A percentile compares a stretch with the other conserved stretches of the same genome.
Evolutionary conservation across 192 early-diverging fungal genomes (phyloP).

Genomic region (Jimgerdemannia flammicorona): DNA sequence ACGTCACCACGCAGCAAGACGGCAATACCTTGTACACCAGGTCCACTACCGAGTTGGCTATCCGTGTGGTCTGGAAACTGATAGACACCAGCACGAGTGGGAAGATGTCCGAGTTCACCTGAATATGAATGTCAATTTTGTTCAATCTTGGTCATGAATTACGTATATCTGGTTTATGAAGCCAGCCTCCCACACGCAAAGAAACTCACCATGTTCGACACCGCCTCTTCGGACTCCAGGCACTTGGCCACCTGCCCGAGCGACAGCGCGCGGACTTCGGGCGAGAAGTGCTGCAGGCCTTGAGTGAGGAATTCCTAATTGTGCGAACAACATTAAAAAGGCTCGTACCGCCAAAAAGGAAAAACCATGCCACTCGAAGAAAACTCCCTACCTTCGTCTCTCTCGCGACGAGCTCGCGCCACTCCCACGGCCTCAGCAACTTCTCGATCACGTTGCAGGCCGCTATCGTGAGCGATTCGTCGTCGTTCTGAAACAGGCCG

Average conservation of each 20-base stretch:
- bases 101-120: constrained; percentile 31
- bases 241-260: constrained; percentile 44
- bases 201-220: constrained; percentile 27
- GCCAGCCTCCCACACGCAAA: background rate
- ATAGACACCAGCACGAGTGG: constrained; percentile 22
- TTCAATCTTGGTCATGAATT: background rate
- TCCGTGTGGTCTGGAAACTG: constrained; percentile 26
- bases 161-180: background rate
- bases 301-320: constrained; percentile 23
- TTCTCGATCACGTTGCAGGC: constrained; percentile 26
- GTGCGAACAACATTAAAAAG: background rate
- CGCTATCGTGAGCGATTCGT: constrained; percentile 10
- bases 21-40: constrained; percentile 34
- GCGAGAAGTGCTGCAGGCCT: constrained; percentile 27
- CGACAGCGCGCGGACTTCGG: constrained; percentile 34
- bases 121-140: background rate
- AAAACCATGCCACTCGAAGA: background rate
- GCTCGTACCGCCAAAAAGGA: constrained; percentile 1
- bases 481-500: constrained; percentile 2
- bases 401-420: constrained; percentile 1
- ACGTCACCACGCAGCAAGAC: too few relatives aligned
- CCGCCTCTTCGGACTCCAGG: constrained; percentile 13
- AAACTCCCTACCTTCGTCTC: constrained; percentile 17
- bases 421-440: constrained; percentile 22
- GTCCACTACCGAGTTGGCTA: constrained; percentile 21